Evolutionary conservation across 2,329 filamentous ascomycete genomes (phyloP), one percentile per base, ranked within the genome.

Genomic region (Rhinocladiella mackenziei): DNA sequence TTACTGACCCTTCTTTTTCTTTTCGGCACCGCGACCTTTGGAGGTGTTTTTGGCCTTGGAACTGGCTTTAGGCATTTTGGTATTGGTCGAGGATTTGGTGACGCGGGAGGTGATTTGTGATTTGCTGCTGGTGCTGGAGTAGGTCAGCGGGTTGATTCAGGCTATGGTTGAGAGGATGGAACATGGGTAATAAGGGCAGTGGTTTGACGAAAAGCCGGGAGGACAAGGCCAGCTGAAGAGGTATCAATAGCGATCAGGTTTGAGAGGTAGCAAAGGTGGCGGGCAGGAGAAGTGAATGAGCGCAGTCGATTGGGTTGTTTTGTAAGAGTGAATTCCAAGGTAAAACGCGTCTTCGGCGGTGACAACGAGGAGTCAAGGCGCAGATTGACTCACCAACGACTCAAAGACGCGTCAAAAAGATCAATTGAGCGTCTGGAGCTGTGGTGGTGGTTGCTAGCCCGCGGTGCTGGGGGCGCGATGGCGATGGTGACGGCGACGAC

Each of bases 1-100:
- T 11, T 18, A 64, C 72, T 50, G 65, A 83, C 81, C 81, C 77
- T 84, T 85, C 80, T 84, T 84, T 73, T 80, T 82, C 73, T 81
- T 82, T 63, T 76, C 75, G 51, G 68, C 68, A 52, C 74, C 73
- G 63, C 73, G 67, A 64, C 66, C 63, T 71, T 79, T 81, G 63
- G n/a, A n/a, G n/a, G 72, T 67, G 69, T 80, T 80, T 65, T 79
- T 75, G 57, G 60, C 22, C 38, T 71, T 74, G 54, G 73, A n/a
- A n/a, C n/a, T 68, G 58, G 81, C 80, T 73, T 84, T 84, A 62
- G 81, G 81, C 82, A 86, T 85, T 54, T 55, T 80, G 62, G 55
- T 53, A 25, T 61, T 36, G 13, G 5, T 14, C 8, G 23, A 22
- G 19, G 44, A 26, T 30, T 42, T 26, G 33, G 38, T 39, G 30